These are phyloP conservation scores for Rhizophora mangle DNA, from an alignment of 345 rosid genomes.

Conservation along the genomic window DNA sequence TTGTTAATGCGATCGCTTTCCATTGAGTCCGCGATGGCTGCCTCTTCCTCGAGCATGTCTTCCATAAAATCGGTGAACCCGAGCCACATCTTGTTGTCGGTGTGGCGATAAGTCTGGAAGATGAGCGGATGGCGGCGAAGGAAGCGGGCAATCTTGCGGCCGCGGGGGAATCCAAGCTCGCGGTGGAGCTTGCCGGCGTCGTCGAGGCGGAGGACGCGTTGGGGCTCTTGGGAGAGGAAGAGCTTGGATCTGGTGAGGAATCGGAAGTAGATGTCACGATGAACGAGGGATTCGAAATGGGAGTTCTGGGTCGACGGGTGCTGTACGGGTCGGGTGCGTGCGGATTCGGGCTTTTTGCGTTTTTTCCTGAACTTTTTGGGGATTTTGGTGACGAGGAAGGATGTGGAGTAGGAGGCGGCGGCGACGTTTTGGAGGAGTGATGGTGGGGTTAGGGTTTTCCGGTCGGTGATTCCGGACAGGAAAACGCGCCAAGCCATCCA, in stretches of 20 bases:
- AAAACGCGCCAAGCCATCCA: constrained; percentile 34
- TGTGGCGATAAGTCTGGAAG: constrained; percentile 58
- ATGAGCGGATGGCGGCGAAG: constrained; percentile 63
- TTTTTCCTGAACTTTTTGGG: constrained; percentile 51
- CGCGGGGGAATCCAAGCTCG: constrained; percentile 88
- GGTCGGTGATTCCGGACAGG: constrained; percentile 9
- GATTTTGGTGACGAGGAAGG: constrained; percentile 74
- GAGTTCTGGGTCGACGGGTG: constrained; percentile 43
- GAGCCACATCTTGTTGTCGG: constrained; percentile 67
- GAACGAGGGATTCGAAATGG: constrained; percentile 53
- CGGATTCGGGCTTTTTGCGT: constrained; percentile 56
- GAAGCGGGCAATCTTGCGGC: constrained; percentile 64
- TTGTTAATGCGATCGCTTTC: constrained; percentile 58
- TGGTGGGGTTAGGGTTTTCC: constrained; percentile 28
- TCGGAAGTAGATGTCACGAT: constrained; percentile 62
- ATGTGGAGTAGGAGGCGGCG: constrained; percentile 56
- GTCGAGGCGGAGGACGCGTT: constrained; percentile 60
- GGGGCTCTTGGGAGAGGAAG: constrained; percentile 64
- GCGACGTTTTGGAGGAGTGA: constrained; percentile 12
- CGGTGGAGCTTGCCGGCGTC: constrained; percentile 83
- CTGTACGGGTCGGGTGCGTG: constrained; percentile 62
- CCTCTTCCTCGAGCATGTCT: constrained; percentile 58
- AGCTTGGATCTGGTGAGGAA: constrained; percentile 60
- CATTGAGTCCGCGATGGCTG: constrained; percentile 45
- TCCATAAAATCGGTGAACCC: constrained; percentile 77